These are phyloP conservation scores for Ophiostoma himal-ulmi DNA, from an alignment of 2,329 filamentous ascomycete genomes.

Conservation along the genomic window DNA sequence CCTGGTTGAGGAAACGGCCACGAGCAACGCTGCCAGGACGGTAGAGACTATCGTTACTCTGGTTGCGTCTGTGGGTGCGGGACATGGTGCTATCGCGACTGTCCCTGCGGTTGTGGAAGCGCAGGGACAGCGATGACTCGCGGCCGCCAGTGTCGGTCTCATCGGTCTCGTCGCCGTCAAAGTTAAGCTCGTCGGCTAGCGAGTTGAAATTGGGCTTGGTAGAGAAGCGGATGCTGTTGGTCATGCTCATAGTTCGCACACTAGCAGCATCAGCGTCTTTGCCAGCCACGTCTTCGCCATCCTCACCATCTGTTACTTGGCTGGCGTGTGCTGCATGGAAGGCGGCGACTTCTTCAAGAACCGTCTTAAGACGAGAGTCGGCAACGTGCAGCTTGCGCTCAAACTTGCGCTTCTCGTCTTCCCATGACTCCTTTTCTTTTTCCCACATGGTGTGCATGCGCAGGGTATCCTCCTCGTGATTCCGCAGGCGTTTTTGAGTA, in stretches of 20 bases:
- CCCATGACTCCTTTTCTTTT: constrained; percentile 78
- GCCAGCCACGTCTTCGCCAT: constrained; percentile 50
- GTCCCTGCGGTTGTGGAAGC: constrained; percentile 37
- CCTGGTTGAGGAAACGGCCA: constrained; percentile 49
- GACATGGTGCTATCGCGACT: constrained; percentile 53
- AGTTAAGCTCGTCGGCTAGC: constrained; percentile 83
- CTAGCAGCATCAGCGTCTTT: constrained; percentile 68
- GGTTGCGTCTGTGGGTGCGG: constrained; percentile 45
- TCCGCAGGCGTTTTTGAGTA: constrained; percentile 69
- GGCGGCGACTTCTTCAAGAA: constrained; percentile 79
- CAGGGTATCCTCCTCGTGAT: constrained; percentile 76
- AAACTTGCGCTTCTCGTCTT: constrained; percentile 71
- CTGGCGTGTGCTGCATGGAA: constrained; percentile 53
- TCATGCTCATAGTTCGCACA: constrained; percentile 65
- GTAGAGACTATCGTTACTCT: constrained; percentile 54
- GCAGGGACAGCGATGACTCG: constrained; percentile 52
- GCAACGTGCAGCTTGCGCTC: constrained; percentile 87
- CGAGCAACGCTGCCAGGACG: constrained; percentile 51
- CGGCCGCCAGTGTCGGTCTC: constrained; percentile 67
- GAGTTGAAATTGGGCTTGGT: constrained; percentile 61
- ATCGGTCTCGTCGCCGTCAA: constrained; percentile 71
- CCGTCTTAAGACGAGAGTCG: constrained; percentile 73
- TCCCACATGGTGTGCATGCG: constrained; percentile 75
- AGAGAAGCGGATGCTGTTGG: constrained; percentile 69
- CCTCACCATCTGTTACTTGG: constrained; percentile 42